These are phyloP conservation scores for Pinus albicaulis DNA, from an alignment of 75 land plant species.

Conservation along the genomic window DNA sequence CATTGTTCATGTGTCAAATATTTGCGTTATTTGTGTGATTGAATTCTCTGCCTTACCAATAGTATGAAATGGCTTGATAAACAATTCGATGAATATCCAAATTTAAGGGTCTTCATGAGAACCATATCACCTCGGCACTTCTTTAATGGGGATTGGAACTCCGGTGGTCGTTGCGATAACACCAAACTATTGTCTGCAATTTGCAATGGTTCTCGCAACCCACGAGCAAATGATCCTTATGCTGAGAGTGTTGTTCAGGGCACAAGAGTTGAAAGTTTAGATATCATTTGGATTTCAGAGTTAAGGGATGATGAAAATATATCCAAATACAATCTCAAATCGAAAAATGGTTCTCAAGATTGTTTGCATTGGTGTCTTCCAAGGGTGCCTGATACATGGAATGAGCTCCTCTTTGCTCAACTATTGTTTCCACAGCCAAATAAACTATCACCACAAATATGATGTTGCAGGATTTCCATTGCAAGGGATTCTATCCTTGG, in stretches of 20 bases:
- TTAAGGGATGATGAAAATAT: constrained; percentile 81
- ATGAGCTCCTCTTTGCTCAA: constrained; percentile 79
- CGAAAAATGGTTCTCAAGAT: constrained; percentile 53
- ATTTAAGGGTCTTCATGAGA: constrained; percentile 56
- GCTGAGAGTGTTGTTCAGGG: constrained; percentile 63
- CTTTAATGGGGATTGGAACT: constrained; percentile 88
- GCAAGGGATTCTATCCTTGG: no score
- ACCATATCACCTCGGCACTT: constrained; percentile 89
- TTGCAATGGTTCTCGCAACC: constrained; percentile 24
- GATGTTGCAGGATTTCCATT: no score
- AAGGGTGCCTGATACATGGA: constrained; percentile 96
- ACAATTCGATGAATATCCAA: constrained; percentile 40
- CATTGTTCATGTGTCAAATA: no score
- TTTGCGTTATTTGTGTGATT: no score
- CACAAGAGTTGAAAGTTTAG: constrained; percentile 63
- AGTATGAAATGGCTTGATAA: constrained; percentile 61
- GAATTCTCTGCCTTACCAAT: no score
- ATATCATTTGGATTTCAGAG: constrained; percentile 69
- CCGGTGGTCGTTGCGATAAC: constrained; percentile 90
- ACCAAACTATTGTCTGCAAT: constrained; percentile 36
- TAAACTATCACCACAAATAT: background rate
- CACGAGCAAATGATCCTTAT: constrained; percentile 46
- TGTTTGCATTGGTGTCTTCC: constrained; percentile 99
- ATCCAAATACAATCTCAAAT: constrained; percentile 53
- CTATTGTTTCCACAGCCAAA: constrained; percentile 13